These are phyloP conservation scores for Xylaria sp. DNA, from an alignment of 2,329 filamentous ascomycete genomes.

Conservation along the genomic window DNA sequence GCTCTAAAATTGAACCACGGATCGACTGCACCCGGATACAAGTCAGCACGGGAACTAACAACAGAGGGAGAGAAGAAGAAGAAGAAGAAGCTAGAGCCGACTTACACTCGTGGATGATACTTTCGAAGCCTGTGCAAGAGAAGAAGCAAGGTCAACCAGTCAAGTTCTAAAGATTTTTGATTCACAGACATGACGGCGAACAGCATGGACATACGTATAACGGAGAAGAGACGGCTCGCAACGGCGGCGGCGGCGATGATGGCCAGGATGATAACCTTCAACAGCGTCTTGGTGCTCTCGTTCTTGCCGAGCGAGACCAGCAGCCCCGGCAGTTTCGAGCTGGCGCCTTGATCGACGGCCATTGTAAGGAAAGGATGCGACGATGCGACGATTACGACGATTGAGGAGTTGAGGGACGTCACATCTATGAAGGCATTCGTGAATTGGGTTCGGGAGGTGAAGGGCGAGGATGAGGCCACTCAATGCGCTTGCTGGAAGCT, in stretches of 20 bases:
- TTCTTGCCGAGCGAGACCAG: conserved; percentile 78
- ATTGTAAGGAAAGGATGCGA: conserved; percentile 42
- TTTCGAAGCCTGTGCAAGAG: conserved; percentile 77
- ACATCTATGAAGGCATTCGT: conserved; percentile 35
- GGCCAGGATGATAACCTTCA: conserved; percentile 87
- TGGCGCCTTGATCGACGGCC: conserved; percentile 45
- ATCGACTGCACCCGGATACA: too few relatives aligned
- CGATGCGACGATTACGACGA: conserved; percentile 35
- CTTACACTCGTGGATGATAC: conserved; percentile 99
- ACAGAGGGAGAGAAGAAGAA: conserved; percentile 31
- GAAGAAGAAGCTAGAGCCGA: conserved; percentile 38
- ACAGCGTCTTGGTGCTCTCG: conserved; percentile 80
- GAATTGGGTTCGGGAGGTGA: conserved; percentile 7
- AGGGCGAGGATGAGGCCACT: neutral
- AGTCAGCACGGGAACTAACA: too few relatives aligned
- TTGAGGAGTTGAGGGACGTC: conserved; percentile 25
- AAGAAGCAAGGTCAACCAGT: conserved; percentile 21
- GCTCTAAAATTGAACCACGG: conserved; percentile 99
- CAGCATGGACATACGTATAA: conserved; percentile 75
- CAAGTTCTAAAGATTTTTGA: neutral
- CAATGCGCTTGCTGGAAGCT: neutral
- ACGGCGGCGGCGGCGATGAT: conserved; percentile 92
- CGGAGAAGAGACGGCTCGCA: conserved; percentile 93
- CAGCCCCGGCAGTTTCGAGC: conserved; percentile 34
- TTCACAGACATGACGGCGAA: too few relatives aligned